phyloP scores from a whole-genome alignment of 768 basidiomycete species.

The Mrakia blollopis region DNA sequence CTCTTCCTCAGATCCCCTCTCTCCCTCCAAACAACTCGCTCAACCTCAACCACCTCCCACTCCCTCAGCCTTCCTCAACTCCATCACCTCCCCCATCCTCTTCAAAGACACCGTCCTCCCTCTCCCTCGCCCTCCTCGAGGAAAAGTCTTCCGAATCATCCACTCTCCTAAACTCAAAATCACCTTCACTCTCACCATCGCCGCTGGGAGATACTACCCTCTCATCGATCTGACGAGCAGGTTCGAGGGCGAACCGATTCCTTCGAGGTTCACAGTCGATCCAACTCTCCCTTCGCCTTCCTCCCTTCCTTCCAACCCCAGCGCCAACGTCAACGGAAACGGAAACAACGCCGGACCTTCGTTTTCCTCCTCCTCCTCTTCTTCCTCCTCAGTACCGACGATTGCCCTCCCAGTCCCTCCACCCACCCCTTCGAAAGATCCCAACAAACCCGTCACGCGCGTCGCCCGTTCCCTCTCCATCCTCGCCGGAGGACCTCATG shows the following conservation, averaged over 20 bases:
- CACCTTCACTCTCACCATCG: neutral
- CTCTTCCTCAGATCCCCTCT: neutral
- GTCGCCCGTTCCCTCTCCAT: neutral
- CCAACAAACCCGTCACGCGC: neutral
- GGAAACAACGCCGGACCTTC: neutral
- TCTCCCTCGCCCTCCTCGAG: neutral
- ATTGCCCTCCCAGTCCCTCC: no score
- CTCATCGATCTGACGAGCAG: neutral
- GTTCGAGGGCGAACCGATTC: neutral
- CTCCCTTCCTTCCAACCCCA: no score
- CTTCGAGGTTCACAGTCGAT: no score
- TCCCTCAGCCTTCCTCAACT: neutral
- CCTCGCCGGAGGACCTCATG: neutral
- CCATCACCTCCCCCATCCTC: neutral
- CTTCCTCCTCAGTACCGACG: no score
- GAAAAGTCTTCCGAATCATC: neutral
- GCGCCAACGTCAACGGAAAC: no score
- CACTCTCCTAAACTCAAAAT: neutral
- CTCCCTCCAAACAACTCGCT: neutral
- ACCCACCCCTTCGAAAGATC: neutral
- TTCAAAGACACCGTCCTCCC: neutral
- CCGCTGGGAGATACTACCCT: neutral
- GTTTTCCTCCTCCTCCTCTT: no score
- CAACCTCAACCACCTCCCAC: neutral
- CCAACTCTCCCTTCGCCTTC: no score